Percentiles rank a stretch among this genome's conserved stretches.
These are phyloP conservation scores for Colletotrichum brevisporum DNA, from an alignment of 2,329 filamentous ascomycete species.

Conservation along the genomic window DNA sequence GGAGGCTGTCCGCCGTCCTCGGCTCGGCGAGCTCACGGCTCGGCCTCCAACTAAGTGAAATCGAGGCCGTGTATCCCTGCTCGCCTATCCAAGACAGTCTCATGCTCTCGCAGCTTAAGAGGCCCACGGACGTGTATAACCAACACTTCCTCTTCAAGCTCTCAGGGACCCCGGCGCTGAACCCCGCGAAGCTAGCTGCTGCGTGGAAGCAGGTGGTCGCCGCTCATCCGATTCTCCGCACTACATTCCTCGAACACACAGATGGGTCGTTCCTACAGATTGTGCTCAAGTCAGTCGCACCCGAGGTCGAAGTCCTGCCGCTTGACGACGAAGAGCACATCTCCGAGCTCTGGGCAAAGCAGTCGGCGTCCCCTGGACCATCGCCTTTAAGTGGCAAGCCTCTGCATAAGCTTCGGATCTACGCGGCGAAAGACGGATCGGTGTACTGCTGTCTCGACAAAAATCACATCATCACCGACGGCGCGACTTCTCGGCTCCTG, in stretches of 20 bases:
- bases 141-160: constrained; percentile 31
- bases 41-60: neutral
- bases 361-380: neutral
- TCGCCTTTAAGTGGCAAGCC: constrained; percentile 2
- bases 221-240: constrained; percentile 4
- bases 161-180: neutral
- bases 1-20: neutral
- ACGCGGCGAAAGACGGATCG: neutral
- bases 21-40: neutral
- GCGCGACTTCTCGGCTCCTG: constrained; percentile 22
- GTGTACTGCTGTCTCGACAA: constrained; percentile 25
- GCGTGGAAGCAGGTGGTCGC: constrained; percentile 21
- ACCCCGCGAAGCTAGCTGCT: neutral
- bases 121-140: neutral
- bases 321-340: neutral
- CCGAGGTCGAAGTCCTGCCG: neutral
- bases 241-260: constrained; percentile 12
- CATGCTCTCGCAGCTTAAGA: constrained; percentile 30
- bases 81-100: constrained; percentile 33
- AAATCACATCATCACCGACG: constrained; percentile 32
- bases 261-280: constrained; percentile 4
- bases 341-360: neutral
- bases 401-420: constrained; percentile 6
- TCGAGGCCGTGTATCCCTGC: constrained; percentile 25
- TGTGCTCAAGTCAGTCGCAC: neutral